Evolutionary conservation across 1,284 basidiomycete genomes (phyloP).

Genomic region (Ganoderma boninense): DNA sequence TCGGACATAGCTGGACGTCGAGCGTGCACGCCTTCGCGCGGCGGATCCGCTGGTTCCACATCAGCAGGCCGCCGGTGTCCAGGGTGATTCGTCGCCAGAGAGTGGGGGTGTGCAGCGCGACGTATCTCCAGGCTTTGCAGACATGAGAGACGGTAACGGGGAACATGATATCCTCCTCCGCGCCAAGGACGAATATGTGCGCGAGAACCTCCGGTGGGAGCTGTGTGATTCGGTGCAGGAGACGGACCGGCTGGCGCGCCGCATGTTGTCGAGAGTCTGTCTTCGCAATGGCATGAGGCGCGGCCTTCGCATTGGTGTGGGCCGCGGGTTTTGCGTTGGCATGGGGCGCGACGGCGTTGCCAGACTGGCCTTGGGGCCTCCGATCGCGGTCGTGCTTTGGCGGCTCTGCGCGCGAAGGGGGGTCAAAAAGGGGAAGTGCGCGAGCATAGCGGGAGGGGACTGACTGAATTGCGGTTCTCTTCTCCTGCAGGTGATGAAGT

Average conservation of each 20-base stretch:
- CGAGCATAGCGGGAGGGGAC: conserved; percentile 9
- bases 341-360: background rate
- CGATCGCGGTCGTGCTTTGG: conserved; percentile 30
- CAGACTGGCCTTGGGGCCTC: background rate
- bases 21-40: conserved; percentile 66
- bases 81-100: conserved; percentile 69
- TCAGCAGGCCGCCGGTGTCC: conserved; percentile 49
- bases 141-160: conserved; percentile 70
- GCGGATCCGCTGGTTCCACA: conserved; percentile 67
- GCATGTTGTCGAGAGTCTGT: conserved; percentile 11
- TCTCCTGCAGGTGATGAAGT: conserved; percentile 23
- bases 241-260: conserved; percentile 24
- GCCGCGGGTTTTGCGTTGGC: background rate
- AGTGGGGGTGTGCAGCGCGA: conserved; percentile 62
- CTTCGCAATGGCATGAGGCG: conserved; percentile 4
- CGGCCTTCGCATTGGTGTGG: background rate
- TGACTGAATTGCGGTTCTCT: conserved; percentile 33
- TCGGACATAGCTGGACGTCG: conserved; percentile 56
- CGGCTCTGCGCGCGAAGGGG: conserved; percentile 26
- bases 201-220: conserved; percentile 70
- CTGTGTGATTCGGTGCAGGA: conserved; percentile 55
- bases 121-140: conserved; percentile 65
- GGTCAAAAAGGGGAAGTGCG: conserved; percentile 9
- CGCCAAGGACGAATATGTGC: conserved; percentile 67
- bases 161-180: conserved; percentile 60